Base-by-base conservation (phyloP, 108 stramenopile genomes). In the Pseudonitzschia multistriata region DNA sequence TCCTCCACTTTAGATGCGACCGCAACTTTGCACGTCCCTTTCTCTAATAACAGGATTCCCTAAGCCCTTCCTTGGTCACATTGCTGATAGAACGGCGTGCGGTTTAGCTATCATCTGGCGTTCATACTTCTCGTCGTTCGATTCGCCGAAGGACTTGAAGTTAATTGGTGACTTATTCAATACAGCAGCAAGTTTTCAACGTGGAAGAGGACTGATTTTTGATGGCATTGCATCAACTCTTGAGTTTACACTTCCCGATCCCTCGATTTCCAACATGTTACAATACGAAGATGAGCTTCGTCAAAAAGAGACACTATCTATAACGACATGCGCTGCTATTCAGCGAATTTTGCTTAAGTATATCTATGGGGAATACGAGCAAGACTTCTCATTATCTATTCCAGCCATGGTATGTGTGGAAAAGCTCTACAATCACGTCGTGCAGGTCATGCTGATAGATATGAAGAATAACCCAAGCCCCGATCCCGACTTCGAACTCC, bases 171-270 rank as follows among this genome's bases (percentile, higher is more conserved):
- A 83, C 62, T 73, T 85, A 22, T 69, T 92, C 34, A 84, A 88
- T 60, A 71, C 77, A 19, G 79, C 87, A 28, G 87, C 88, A 6
- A 69, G 74, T 35, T 80, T 81, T 49, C n/a, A 48, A 31, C 36
- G 62, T n/a, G 86, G 85, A 15, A 77, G 91, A 45, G 81, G 81
- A 1, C 84, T 92, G 53, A 85, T 86, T 13, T 92, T 92, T 66
- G 88, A 88, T 73, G 91, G 87, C n/a, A 86, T 92, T 37, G 87
- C 91, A 29, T 85, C 85, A 0, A 83, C 87, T 5, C 82, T 89
- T 40, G 88, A 89, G 64, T 83, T 73, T 47, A 67, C 85, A 3
- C 72, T 88, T 45, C 83, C 85, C n/a, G 61, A 78, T 53, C 61
- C 57, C 5, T 74, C 76, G 56, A 78, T 63, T 63, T 39, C 53